These are phyloP conservation scores for bread wheat (Triticum aestivum) DNA, from an alignment of 176 grass and related monocot species.

Conservation along the genomic window DNA sequence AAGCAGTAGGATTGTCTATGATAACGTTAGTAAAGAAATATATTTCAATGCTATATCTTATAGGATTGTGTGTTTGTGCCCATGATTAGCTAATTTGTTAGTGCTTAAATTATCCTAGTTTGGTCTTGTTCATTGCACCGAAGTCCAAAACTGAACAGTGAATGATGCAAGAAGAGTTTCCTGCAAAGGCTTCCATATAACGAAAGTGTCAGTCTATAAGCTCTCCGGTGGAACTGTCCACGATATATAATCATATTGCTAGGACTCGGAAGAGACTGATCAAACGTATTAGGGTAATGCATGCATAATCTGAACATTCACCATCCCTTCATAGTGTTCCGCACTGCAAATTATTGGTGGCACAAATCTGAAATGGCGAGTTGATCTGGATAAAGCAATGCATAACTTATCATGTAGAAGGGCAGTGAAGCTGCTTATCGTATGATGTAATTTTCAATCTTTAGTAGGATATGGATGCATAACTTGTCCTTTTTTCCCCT, in stretches of 20 bases:
- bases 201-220: too few species aligned
- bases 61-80: background rate
- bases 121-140: background rate
- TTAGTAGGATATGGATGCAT: background rate
- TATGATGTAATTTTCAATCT: constrained; percentile 8
- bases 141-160: background rate
- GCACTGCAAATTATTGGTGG: background rate
- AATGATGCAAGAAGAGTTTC: background rate
- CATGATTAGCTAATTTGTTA: background rate
- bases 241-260: background rate
- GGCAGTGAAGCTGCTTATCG: background rate
- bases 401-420: background rate
- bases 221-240: background rate
- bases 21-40: constrained; percentile 21
- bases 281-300: constrained; percentile 7
- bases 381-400: background rate
- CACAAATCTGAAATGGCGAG: background rate
- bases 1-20: constrained; percentile 34
- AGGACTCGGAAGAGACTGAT: background rate
- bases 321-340: background rate
- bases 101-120: background rate
- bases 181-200: background rate
- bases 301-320: background rate
- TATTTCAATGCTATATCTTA: background rate
- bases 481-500: background rate